These are phyloP conservation scores for Wallacemonas collosoma DNA, from an alignment of 208 protist genomes.

Conservation along the genomic window DNA sequence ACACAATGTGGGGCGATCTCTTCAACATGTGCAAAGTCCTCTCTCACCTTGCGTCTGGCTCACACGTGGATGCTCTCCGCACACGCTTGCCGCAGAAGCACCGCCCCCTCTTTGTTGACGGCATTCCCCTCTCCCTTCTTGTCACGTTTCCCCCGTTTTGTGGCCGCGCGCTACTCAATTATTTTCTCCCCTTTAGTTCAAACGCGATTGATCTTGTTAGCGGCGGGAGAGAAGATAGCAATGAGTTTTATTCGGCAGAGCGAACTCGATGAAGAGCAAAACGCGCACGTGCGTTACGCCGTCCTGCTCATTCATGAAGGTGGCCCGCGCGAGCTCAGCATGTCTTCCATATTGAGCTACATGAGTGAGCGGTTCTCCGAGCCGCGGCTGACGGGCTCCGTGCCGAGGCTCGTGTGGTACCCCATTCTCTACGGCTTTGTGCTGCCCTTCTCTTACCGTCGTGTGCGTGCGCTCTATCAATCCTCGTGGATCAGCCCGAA, in stretches of 20 bases:
- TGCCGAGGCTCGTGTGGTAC: constrained; percentile 35
- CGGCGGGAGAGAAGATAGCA: neutral
- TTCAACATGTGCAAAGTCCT: no score
- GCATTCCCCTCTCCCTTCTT: no score
- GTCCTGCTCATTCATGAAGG: constrained; percentile 45
- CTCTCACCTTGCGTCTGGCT: no score
- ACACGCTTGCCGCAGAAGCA: no score
- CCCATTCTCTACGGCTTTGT: constrained; percentile 42
- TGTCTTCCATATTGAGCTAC: constrained; percentile 22
- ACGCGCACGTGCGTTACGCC: constrained; percentile 31
- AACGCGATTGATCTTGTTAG: no score
- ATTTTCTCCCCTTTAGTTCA: no score
- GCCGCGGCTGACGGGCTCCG: constrained; percentile 27
- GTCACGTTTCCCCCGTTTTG: no score
- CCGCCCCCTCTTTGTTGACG: no score
- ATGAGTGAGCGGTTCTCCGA: constrained; percentile 23
- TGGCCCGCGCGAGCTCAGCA: constrained; percentile 27
- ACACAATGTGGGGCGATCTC: no score
- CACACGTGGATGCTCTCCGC: no score
- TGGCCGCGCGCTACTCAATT: no score
- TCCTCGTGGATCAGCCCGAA: constrained; percentile 36
- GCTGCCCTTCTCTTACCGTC: constrained; percentile 32
- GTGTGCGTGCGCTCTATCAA: constrained; percentile 27
- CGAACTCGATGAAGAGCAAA: constrained; percentile 22
- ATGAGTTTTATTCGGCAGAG: constrained; percentile 12